Base-by-base conservation (phyloP, 2,329 filamentous ascomycete species). In the Claviceps fusiformis region DNA sequence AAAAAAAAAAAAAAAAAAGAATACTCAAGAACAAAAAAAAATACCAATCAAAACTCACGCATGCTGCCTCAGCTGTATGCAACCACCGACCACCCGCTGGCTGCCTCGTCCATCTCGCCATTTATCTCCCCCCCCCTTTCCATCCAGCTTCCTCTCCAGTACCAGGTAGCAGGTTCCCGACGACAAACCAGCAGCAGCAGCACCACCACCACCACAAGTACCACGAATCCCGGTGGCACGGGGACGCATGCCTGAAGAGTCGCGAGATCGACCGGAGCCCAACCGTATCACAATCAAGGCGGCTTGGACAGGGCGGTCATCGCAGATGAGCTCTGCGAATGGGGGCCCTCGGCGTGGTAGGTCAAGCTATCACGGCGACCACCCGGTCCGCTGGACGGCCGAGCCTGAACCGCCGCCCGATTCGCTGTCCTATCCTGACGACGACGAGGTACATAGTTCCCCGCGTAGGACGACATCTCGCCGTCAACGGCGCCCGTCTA, bases 401-500 rank as follows among this genome's bases (percentile, higher is more conserved):
- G 58, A 57, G 47, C 55, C 55, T 31, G 57, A 55, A 24, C 52
- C 50, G 57, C 56, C 48, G 57, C 59, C 57, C 61, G 58, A 66
- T 60, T 62, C 63, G 58, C 59, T 59, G 59, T 63, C 66, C 61
- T 63, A 62, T 62, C 58, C 59, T 56, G 60, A 62, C 54, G 60
- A 52, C 59, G 62, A 61, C 56, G 55, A 57, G 55, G 58, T 69
- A 68, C 65, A 68, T 64, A 69, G 65, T 55, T 61, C 62, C 59
- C 62, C 61, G 60, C 62, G 66, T 60, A 62, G 62, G 59, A 62
- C 65, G 50, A 55, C 62, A 59, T 57, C 62, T 59, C 58, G 58
- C 61, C 54, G 57, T 57, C 47, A 59, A 55, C 58, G 61, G 50
- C 49, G 61, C 53, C 45, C 37, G 24, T 50, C 53, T 24, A 53